phyloP scores from a whole-genome alignment of 257 asterid genomes.

The Nicotiana tomentosiformis region DNA sequence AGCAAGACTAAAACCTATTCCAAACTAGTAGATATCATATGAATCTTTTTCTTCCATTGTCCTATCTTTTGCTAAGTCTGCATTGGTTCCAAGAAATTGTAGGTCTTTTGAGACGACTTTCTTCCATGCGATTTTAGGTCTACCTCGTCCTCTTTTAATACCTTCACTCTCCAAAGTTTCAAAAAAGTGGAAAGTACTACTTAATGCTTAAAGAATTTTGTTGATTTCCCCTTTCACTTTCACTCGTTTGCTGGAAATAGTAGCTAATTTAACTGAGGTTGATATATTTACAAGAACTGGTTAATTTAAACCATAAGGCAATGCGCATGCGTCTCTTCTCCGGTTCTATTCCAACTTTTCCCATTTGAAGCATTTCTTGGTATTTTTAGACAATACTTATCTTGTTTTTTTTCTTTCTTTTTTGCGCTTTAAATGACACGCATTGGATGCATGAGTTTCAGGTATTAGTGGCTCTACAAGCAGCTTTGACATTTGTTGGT shows the following conservation, averaged over 20 bases:
- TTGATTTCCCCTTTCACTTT: not conserved
- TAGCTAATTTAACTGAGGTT: not conserved
- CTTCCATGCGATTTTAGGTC: no score
- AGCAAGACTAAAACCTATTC: no score
- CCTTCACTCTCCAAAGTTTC: no score
- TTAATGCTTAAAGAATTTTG: no score
- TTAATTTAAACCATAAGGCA: not conserved
- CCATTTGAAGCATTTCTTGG: not conserved
- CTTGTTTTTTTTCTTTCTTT: not conserved
- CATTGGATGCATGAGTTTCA: slow-evolving; percentile 17
- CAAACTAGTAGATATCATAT: no score
- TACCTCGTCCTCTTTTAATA: no score
- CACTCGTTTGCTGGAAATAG: not conserved
- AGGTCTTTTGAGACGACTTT: no score
- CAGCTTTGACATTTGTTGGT: slow-evolving; percentile 89
- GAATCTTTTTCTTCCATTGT: no score
- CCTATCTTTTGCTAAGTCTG: no score
- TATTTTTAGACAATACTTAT: not conserved
- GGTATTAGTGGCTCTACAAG: slow-evolving; percentile 92
- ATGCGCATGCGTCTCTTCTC: not conserved
- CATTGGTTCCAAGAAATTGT: no score
- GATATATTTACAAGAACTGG: not conserved
- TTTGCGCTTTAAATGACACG: not conserved
- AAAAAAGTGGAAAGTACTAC: no score
- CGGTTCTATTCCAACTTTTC: not conserved